Evolutionary conservation across 345 rosid species (phyloP).

Genomic region (Barbarea vulgaris): DNA sequence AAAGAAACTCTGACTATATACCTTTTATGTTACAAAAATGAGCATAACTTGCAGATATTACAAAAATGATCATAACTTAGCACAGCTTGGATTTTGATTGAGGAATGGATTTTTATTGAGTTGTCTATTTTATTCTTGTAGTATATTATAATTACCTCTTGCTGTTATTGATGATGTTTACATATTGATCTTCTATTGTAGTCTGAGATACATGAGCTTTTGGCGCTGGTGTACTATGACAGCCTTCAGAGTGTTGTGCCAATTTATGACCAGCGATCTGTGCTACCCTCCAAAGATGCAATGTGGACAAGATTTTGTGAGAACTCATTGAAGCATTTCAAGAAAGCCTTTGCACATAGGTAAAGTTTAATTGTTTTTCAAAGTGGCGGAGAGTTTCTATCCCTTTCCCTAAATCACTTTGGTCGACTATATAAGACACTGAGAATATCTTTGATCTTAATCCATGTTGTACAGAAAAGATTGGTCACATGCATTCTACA

Average conservation of each 20-base stretch:
- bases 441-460: constrained; percentile 3
- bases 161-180: constrained; percentile 32
- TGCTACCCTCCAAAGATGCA: constrained; percentile 77
- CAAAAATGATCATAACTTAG: constrained; percentile 9
- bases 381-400: neutral
- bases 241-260: constrained; percentile 99
- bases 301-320: constrained; percentile 75
- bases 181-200: constrained; percentile 46
- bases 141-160: constrained; percentile 4
- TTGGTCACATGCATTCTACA: constrained; percentile 97
- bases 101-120: constrained; percentile 16
- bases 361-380: constrained; percentile 38
- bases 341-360: constrained; percentile 84
- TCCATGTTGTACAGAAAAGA: constrained; percentile 64
- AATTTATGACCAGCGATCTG: constrained; percentile 80
- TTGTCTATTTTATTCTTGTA: constrained; percentile 12
- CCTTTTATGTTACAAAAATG: neutral
- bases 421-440: constrained; percentile 14
- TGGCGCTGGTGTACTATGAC: constrained; percentile 98
- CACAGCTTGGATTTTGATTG: constrained; percentile 15
- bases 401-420: constrained; percentile 12
- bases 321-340: constrained; percentile 85
- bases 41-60: constrained; percentile 12
- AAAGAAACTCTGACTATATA: constrained; percentile 6
- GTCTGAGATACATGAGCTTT: constrained; percentile 90